Percentiles rank a stretch among this genome's conserved stretches.
Evolutionary conservation across 768 basidiomycete genomes (phyloP).

Genomic region (Boletus reticuloceps): DNA sequence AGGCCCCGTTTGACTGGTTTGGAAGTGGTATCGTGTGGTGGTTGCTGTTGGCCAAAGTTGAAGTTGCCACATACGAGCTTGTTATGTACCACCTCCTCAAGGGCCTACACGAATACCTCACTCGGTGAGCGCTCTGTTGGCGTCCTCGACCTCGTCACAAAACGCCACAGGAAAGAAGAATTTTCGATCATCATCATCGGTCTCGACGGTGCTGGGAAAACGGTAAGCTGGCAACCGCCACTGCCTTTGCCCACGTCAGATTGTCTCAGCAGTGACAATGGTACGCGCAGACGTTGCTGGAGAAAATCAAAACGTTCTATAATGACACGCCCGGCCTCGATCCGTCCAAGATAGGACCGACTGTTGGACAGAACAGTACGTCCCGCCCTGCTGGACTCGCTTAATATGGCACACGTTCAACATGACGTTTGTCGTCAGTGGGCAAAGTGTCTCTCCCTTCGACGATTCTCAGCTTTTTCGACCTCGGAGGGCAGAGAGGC

Average conservation of each 20-base stretch:
- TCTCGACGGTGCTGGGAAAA: slow-evolving; percentile 90
- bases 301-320: slow-evolving; percentile 92
- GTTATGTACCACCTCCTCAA: slow-evolving; percentile 92
- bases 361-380: slow-evolving; percentile 96
- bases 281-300: slow-evolving; percentile 66
- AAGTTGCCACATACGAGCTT: no score
- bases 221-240: slow-evolving; percentile 42
- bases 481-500: slow-evolving; percentile 91
- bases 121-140: slow-evolving; percentile 48
- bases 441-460: slow-evolving; percentile 93
- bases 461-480: slow-evolving; percentile 95
- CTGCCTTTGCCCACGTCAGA: background rate
- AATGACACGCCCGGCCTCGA: slow-evolving; percentile 84
- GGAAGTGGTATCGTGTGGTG: no score
- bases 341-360: slow-evolving; percentile 92
- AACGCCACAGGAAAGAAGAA: slow-evolving; percentile 68
- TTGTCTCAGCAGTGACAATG: background rate
- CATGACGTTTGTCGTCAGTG: slow-evolving; percentile 43
- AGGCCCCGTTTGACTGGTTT: no score
- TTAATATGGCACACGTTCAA: background rate
- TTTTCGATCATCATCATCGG: slow-evolving; percentile 96
- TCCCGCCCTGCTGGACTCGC: background rate
- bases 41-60: no score
- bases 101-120: slow-evolving; percentile 88
- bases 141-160: background rate